Percentiles rank a stretch among this genome's conserved stretches.
These are phyloP conservation scores for Apiospora sp. DNA, from an alignment of 2,329 filamentous ascomycete genomes.

Conservation along the genomic window DNA sequence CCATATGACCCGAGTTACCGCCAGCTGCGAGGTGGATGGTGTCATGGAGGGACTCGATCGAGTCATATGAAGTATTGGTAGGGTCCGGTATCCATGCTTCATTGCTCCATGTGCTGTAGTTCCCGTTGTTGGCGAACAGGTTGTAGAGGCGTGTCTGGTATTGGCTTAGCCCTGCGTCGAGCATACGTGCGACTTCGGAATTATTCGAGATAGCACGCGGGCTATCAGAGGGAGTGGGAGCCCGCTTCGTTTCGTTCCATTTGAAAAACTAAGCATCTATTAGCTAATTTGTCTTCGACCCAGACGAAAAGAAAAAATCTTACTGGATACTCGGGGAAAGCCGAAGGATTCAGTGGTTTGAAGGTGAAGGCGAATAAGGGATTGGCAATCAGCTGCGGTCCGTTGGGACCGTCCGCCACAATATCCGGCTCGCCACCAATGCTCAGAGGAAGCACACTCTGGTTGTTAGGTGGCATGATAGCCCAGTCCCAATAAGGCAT, in stretches of 20 bases:
- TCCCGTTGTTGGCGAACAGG: constrained; percentile 71
- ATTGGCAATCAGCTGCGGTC: constrained; percentile 64
- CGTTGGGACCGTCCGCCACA: constrained; percentile 63
- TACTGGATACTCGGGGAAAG: constrained; percentile 63
- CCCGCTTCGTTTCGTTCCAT: constrained; percentile 68
- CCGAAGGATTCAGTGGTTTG: constrained; percentile 63
- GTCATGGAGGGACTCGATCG: constrained; percentile 71
- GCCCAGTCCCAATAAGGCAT: constrained; percentile 70
- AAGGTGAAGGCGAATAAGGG: constrained; percentile 69
- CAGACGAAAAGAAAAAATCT: background rate
- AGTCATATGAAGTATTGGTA: constrained; percentile 63
- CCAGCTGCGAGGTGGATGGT: constrained; percentile 64
- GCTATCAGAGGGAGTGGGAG: constrained; percentile 52
- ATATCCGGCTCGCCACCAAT: constrained; percentile 53
- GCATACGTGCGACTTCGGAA: constrained; percentile 57
- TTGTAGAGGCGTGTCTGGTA: constrained; percentile 72
- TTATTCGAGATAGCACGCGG: constrained; percentile 65
- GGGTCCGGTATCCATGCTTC: constrained; percentile 65
- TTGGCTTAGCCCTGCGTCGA: constrained; percentile 60
- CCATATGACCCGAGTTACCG: constrained; percentile 69
- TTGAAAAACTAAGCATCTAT: constrained; percentile 57
- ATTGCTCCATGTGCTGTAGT: constrained; percentile 75
- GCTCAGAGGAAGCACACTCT: constrained; percentile 57
- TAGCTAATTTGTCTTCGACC: background rate
- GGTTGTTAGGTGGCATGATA: constrained; percentile 53